Percentiles rank a stretch among this genome's conserved stretches.
These are phyloP conservation scores for Colletotrichum abscissum DNA, from an alignment of 2,329 filamentous ascomycete genomes.

Conservation along the genomic window DNA sequence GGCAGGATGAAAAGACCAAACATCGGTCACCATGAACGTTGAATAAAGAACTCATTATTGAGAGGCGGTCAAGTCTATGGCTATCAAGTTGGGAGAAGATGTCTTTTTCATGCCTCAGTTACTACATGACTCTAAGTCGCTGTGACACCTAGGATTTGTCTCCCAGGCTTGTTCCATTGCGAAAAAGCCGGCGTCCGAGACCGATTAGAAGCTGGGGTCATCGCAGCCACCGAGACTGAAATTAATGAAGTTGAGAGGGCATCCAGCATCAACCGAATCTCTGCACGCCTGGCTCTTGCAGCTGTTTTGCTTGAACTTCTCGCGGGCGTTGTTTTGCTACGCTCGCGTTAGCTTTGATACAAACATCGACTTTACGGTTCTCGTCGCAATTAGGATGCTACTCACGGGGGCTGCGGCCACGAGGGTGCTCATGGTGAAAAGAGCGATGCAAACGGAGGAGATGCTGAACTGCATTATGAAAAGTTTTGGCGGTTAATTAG, in stretches of 20 bases:
- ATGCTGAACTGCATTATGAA: conserved; percentile 9
- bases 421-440: background rate
- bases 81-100: background rate
- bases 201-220: conserved; percentile 4
- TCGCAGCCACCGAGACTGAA: conserved; percentile 21
- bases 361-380: background rate
- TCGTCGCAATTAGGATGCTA: background rate
- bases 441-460: background rate
- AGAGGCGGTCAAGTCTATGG: background rate
- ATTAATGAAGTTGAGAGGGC: conserved; percentile 10
- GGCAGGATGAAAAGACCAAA: background rate
- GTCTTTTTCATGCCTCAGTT: background rate
- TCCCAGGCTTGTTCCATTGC: background rate
- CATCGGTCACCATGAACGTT: background rate
- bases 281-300: conserved; percentile 24
- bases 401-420: background rate
- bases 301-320: conserved; percentile 14
- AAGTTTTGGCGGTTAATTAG: background rate
- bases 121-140: background rate
- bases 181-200: background rate
- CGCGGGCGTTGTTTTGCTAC: conserved; percentile 6
- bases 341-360: background rate
- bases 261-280: conserved; percentile 13
- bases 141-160: background rate
- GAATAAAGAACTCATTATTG: background rate